These are phyloP conservation scores for Trichosporon inkin DNA, from an alignment of 1,284 basidiomycete species.

Conservation along the genomic window DNA sequence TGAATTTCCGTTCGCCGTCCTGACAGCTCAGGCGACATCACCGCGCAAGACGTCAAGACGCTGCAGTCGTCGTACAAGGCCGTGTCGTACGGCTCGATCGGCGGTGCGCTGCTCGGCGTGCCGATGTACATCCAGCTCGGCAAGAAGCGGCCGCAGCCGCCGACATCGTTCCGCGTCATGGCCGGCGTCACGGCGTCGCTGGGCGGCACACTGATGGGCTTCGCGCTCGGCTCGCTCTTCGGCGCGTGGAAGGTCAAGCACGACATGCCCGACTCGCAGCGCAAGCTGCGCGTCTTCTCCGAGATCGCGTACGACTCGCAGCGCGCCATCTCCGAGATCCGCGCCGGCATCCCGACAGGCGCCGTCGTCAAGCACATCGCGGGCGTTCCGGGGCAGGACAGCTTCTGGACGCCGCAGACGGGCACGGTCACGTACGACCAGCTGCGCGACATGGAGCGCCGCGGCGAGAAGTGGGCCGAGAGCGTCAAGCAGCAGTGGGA, in stretches of 20 bases:
- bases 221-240: slow-evolving; percentile 33
- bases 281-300: slow-evolving; percentile 40
- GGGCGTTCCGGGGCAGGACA: slow-evolving; percentile 11
- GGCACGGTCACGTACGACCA: slow-evolving; percentile 1
- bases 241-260: slow-evolving; percentile 33
- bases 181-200: slow-evolving; percentile 11
- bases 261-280: slow-evolving; percentile 35
- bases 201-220: slow-evolving; percentile 35
- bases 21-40: slow-evolving; percentile 33
- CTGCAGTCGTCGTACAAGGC: slow-evolving; percentile 33
- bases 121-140: slow-evolving; percentile 25
- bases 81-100: slow-evolving; percentile 25
- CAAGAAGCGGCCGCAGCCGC: slow-evolving; percentile 6
- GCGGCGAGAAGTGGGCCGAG: slow-evolving; percentile 1
- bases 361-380: slow-evolving; percentile 15
- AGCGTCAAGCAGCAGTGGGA: neutral
- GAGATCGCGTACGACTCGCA: slow-evolving; percentile 33
- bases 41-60: slow-evolving; percentile 34
- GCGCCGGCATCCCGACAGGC: slow-evolving; percentile 16
- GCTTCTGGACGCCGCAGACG: neutral
- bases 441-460: neutral
- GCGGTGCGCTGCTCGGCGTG: slow-evolving; percentile 23
- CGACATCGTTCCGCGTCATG: slow-evolving; percentile 14
- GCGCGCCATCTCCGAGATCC: slow-evolving; percentile 19
- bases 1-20: neutral